Base-by-base conservation (phyloP, 495 filamentous ascomycete genomes). In the Neurospora tetraspora region DNA sequence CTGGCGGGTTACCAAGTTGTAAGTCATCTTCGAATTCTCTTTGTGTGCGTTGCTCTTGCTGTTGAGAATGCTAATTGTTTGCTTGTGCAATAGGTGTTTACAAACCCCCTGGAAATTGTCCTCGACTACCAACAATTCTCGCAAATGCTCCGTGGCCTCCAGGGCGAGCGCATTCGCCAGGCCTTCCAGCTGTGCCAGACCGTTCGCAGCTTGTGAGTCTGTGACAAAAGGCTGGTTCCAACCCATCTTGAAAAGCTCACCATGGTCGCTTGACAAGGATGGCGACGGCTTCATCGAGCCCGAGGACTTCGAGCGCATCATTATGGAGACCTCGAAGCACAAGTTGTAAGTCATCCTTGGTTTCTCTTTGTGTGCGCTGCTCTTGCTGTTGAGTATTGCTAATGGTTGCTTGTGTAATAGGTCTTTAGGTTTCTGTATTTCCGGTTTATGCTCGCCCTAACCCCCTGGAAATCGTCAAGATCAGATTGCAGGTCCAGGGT, bases 381-480 rank as follows among this genome's bases (percentile, higher is more conserved):
- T 78, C 90, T 94, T 72, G 92, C 93, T 0, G 92, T 93, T 1
- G 96, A 18, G 36, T 34, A 71, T 69, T 75, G 70, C 74, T 80
- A 59, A 76, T 71, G 39, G 69, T 34, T 71, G 42, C 53, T 73
- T 8, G 3, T 18, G 18, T 16, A 9, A 27, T 77, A 96, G 93
- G 88, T 97, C 73, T 97, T 97, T 83, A 96, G 38, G 4, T 39
- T 39, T 39, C 38, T 39, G 38, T 39, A 39, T 39, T 39, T 39
- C 38, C 38, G 11, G 38, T 39, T 39, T 11, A 39, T 39, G 38
- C 38, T 39, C 38, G 38, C 38, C 38, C 94, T 76, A 98, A 97
- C 82, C 96, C 96, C 39, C 88, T 99, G 14, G 96, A 98, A 82
- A 99, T 99, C 78, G 96, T 99, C 81, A 99, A 99, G 86, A 98